Conservation (phyloP, 257 asterid species). For the Solanum etuberosum region DNA sequence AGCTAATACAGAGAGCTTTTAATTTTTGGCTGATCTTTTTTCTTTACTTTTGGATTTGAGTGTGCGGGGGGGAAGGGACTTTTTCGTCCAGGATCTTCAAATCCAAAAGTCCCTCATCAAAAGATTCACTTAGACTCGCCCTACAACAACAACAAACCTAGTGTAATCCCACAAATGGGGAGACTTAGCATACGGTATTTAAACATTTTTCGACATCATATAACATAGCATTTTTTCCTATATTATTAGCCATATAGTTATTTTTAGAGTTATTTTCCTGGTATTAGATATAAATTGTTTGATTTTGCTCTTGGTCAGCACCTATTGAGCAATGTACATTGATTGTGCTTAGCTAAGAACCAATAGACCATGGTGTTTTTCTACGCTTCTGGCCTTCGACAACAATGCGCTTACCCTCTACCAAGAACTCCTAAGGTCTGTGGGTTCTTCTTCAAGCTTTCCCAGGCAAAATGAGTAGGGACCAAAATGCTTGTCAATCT, state of each 20-base stretch:
- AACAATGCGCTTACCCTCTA: neutral
- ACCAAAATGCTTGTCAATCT: neutral
- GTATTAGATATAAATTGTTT: neutral
- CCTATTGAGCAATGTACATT: neutral
- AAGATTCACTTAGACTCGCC: neutral
- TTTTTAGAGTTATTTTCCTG: neutral
- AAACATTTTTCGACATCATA: neutral
- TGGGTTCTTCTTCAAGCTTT: neutral
- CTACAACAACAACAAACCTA: neutral
- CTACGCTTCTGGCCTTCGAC: neutral
- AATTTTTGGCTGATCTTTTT: neutral
- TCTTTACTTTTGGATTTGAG: neutral
- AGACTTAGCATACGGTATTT: neutral
- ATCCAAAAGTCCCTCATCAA: neutral
- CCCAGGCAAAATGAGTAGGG: neutral
- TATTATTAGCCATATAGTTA: neutral
- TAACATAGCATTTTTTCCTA: neutral
- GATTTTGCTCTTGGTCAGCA: neutral
- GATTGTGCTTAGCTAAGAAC: neutral
- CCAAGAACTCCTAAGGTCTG: neutral
- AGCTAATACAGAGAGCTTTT: neutral
- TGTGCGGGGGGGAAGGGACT: neutral
- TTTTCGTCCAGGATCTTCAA: neutral
- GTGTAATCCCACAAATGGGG: neutral
- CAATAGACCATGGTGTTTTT: neutral